Evolutionary conservation across 1,284 basidiomycete genomes (phyloP), one percentile per base, ranked within the genome.

Genomic region (Kalmanozyma brasiliensis): DNA sequence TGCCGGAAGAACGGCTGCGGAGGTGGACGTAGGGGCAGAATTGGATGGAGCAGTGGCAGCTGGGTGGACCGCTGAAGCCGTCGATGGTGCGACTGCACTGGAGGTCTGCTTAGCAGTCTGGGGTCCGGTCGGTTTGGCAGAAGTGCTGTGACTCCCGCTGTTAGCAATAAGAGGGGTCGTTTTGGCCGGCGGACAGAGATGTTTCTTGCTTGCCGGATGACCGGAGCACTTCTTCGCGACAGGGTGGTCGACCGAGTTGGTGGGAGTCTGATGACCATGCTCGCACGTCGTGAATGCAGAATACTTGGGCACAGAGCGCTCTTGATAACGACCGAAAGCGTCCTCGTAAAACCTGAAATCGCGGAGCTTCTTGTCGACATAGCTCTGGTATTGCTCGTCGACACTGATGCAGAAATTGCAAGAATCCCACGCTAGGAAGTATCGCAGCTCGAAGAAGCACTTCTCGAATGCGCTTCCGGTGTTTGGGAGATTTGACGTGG

Each of bases 321-420:
- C 41, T 10, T 53, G 36, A 19, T 36, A 20, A 10, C 14, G 23
- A 1, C 61, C 61, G 2, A 22, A 22, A 1, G 41, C 30, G 19
- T 64, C 61, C 26, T 48, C 45, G 24, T 41, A 49, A 23, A 20
- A 64, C 9, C 42, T 46, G 19, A 30, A 58, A 2, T 53, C 35
- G 24, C 30, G 24, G 8, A 61, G 51, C 17, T 45, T 38, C 4
- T 16, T n/a, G 17, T 57, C 46, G 24, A 61, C 32, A 26, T 29
- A 3, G 8, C 1, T 8, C 14, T 37, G 29, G n/a, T n/a, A 37
- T 1, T 19, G 8, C 8, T 34, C 37, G 2, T 41, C 20, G 29
- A 53, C 24, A 9, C 26, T 29, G 16, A 48, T 19, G 41, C 46
- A 48, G 13, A 13, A 19, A 17, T 33, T 29, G 30, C 23, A 11